These are phyloP conservation scores for Globisporangium recalcitrans DNA, from an alignment of 352 stramenopile species.

Conservation along the genomic window DNA sequence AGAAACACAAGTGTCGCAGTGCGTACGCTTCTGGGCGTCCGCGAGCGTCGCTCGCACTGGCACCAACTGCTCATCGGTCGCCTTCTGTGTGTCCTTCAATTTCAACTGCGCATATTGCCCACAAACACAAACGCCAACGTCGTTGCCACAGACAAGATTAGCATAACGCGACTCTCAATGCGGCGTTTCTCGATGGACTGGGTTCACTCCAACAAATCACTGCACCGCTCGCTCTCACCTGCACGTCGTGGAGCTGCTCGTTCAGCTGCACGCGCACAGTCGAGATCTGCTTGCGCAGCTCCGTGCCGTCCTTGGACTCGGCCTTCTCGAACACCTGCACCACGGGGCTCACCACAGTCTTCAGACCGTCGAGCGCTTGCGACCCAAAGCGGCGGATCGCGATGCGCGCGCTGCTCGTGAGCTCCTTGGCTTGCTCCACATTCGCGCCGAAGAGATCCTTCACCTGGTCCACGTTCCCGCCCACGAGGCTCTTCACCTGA, in stretches of 20 bases:
- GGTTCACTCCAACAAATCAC: not conserved
- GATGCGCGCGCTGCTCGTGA: constrained; percentile 51
- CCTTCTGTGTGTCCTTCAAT: constrained; percentile 50
- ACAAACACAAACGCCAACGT: not conserved
- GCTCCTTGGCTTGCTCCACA: constrained; percentile 53
- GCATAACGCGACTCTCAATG: not conserved
- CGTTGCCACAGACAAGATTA: not conserved
- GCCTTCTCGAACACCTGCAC: constrained; percentile 63
- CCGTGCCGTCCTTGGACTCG: constrained; percentile 53
- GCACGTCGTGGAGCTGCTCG: constrained; percentile 50
- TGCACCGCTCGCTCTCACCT: constrained; percentile 26
- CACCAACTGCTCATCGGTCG: constrained; percentile 49
- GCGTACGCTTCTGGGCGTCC: constrained; percentile 47
- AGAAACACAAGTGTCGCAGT: not conserved
- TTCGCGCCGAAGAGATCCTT: constrained; percentile 35
- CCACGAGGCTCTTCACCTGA: constrained; percentile 40
- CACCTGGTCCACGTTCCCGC: constrained; percentile 36
- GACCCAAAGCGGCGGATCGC: constrained; percentile 32
- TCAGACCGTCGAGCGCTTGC: constrained; percentile 35
- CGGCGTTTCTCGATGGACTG: not conserved
- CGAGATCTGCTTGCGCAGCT: constrained; percentile 56
- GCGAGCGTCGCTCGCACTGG: constrained; percentile 48
- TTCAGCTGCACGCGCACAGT: constrained; percentile 46
- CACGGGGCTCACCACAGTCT: constrained; percentile 40
- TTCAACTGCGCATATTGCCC: constrained; percentile 22